Percentiles rank a stretch among this genome's conserved stretches.
phyloP scores from a whole-genome alignment of 441 rosid species.

The Croton setiger region DNA sequence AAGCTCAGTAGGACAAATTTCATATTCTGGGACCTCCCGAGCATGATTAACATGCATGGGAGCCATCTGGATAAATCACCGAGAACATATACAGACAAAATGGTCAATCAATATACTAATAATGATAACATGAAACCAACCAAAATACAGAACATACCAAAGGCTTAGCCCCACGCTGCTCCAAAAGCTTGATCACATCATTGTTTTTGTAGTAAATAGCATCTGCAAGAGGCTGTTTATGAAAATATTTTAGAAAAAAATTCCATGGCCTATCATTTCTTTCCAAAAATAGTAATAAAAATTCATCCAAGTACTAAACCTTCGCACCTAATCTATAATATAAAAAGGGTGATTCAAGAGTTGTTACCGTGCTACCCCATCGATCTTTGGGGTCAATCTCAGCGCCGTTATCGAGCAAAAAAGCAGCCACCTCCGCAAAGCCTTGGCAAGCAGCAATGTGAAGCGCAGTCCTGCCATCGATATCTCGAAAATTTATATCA shows the following conservation, averaged over 20 bases:
- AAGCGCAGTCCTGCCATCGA: constrained; percentile 80
- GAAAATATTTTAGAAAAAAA: no score
- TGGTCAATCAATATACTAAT: background rate
- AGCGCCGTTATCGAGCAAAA: constrained; percentile 61
- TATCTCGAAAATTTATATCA: constrained; percentile 71
- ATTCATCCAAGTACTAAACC: background rate
- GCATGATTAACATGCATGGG: constrained; percentile 90
- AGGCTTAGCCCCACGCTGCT: constrained; percentile 73
- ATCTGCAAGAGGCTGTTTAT: constrained; percentile 84
- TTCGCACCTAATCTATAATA: background rate
- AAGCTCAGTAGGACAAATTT: constrained; percentile 66
- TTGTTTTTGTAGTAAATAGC: constrained; percentile 78
- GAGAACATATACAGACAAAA: constrained; percentile 2
- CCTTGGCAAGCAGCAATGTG: constrained; percentile 95
- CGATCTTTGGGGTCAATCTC: constrained; percentile 67
- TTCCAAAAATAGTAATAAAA: background rate
- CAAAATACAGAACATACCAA: constrained; percentile 41
- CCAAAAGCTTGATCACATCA: constrained; percentile 73
- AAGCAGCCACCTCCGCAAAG: constrained; percentile 46
- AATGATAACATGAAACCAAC: background rate
- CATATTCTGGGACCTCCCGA: constrained; percentile 92
- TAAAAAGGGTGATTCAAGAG: background rate
- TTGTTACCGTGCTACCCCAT: constrained; percentile 95
- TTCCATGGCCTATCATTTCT: no score
- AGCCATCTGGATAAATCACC: constrained; percentile 46